These are phyloP conservation scores for Pseudogymnoascus sp. DNA, from an alignment of 2,329 filamentous ascomycete species.

Conservation along the genomic window DNA sequence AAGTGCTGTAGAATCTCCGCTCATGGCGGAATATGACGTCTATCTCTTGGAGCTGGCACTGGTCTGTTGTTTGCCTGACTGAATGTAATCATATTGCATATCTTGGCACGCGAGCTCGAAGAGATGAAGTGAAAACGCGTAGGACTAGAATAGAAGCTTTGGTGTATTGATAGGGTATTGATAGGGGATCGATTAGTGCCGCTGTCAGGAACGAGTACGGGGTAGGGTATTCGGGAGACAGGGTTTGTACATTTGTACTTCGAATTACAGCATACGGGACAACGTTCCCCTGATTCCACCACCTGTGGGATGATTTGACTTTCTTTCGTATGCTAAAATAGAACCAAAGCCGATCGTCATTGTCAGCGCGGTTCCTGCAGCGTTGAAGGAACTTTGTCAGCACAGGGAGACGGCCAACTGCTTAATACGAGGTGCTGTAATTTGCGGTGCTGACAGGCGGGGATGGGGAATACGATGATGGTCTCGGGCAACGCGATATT, in stretches of 20 bases:
- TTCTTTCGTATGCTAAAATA: neutral
- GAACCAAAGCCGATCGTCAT: neutral
- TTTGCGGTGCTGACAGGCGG: neutral
- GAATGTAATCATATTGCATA: neutral
- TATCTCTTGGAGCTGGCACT: neutral
- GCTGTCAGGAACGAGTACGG: neutral
- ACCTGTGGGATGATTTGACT: neutral
- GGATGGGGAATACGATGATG: neutral
- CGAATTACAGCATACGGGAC: neutral
- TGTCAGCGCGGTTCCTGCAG: neutral
- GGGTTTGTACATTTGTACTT: neutral
- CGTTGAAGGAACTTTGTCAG: neutral
- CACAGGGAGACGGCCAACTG: neutral
- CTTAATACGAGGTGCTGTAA: neutral
- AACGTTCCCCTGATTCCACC: neutral
- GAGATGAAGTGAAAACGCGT: neutral
- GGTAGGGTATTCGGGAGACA: neutral
- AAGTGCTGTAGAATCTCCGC: constrained; percentile 1
- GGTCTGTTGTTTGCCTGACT: neutral
- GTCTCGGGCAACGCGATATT: neutral
- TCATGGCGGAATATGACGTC: neutral
- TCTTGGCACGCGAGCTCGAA: neutral
- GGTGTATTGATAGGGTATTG: neutral
- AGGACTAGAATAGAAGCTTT: neutral
- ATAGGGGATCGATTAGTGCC: neutral